A percentile compares a stretch with the other conserved stretches of the same genome.
Conservation (phyloP, 306 rosid genomes). For the Cotoneaster glaucophyllus region DNA sequence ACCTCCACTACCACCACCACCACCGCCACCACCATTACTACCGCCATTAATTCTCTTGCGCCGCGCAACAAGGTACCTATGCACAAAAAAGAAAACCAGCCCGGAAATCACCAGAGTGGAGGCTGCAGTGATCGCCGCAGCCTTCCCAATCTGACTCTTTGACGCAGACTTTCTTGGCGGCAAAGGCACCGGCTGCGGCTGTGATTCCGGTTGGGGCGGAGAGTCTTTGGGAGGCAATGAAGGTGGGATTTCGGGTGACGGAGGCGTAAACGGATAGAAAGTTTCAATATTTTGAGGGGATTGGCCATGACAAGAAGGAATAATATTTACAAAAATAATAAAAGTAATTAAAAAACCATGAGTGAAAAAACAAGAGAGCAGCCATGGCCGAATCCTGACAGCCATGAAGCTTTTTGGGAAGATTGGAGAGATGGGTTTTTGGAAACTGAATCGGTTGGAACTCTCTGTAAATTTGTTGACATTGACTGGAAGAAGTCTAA, state of each 20-base stretch:
- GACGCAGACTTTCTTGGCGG: conserved; percentile 25
- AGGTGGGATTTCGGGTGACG: conserved; percentile 1
- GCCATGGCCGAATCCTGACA: conserved; percentile 26
- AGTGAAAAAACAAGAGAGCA: conserved; percentile 10
- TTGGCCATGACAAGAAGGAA: conserved; percentile 14
- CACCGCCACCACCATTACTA: not conserved
- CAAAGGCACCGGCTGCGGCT: not conserved
- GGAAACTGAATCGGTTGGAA: conserved; percentile 10
- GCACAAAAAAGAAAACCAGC: conserved; percentile 40
- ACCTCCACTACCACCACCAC: not conserved
- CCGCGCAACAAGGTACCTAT: conserved; percentile 24
- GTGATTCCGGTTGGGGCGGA: conserved; percentile 8
- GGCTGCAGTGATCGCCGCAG: conserved; percentile 62
- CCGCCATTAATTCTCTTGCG: conserved; percentile 7
- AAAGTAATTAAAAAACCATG: not conserved
- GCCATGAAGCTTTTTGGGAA: conserved; percentile 32
- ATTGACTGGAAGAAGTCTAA: not conserved
- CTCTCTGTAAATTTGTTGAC: conserved; percentile 11
- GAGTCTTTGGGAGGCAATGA: not conserved
- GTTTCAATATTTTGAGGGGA: conserved; percentile 61
- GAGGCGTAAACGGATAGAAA: conserved; percentile 37
- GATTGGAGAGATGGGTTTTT: not conserved
- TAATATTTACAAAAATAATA: too few species aligned
- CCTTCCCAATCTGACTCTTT: conserved; percentile 33
- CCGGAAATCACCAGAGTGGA: conserved; percentile 46